Conservation (phyloP, 208 protist species). For the Porcisia hertigi region DNA sequence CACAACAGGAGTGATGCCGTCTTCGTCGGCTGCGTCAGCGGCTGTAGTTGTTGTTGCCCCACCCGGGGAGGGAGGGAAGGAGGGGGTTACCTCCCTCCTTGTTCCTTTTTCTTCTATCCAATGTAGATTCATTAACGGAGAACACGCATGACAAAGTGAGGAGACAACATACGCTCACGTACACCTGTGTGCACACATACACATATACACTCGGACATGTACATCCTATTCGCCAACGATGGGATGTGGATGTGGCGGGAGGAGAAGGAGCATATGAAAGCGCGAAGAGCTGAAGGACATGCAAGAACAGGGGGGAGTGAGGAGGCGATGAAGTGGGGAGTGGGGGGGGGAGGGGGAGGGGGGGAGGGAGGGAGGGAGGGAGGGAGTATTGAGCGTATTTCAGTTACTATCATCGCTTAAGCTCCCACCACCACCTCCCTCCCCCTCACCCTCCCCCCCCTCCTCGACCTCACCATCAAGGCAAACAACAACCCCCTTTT, state of each 20-base stretch:
- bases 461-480: background rate
- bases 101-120: no score
- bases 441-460: no score
- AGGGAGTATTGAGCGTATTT: background rate
- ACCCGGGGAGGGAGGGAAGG: background rate
- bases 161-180: conserved; percentile 1
- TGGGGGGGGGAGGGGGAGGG: background rate
- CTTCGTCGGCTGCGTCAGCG: background rate
- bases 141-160: conserved; percentile 10
- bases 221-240: background rate
- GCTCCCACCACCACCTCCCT: background rate
- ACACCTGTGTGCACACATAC: background rate
- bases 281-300: background rate
- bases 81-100: background rate
- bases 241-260: background rate
- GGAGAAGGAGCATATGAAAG: background rate
- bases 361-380: background rate
- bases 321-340: background rate
- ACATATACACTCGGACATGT: conserved; percentile 1
- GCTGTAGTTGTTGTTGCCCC: background rate
- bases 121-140: background rate
- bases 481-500: background rate
- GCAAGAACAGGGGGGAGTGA: background rate
- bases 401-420: background rate
- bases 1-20: background rate